A percentile compares a stretch with the other conserved stretches of the same genome.
These are phyloP conservation scores for Pholiota microspora DNA, from an alignment of 768 basidiomycete genomes.

Conservation along the genomic window DNA sequence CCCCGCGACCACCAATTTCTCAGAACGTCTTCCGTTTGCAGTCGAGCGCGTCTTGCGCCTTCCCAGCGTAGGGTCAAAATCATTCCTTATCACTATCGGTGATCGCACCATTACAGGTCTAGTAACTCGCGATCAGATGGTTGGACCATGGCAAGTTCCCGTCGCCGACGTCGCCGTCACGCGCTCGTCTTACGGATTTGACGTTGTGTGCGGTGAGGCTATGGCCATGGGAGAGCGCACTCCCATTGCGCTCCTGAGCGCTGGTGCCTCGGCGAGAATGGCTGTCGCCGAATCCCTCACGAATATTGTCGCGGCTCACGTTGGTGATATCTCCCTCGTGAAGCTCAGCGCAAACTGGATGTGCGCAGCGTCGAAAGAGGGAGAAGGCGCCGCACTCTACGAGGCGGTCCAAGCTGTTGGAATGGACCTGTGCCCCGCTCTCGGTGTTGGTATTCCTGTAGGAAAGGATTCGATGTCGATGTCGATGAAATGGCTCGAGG, in stretches of 20 bases:
- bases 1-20: conserved; percentile 36
- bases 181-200: conserved; percentile 91
- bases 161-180: conserved; percentile 98
- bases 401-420: conserved; percentile 90
- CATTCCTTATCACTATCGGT: conserved; percentile 98
- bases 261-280: conserved; percentile 93
- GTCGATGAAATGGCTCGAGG: conserved; percentile 89
- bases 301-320: conserved; percentile 81
- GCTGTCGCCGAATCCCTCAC: conserved; percentile 93
- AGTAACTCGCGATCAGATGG: conserved; percentile 97
- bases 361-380: conserved; percentile 87
- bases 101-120: conserved; percentile 94
- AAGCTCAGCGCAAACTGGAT: conserved; percentile 99
- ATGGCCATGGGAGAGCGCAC: conserved; percentile 99
- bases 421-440: conserved; percentile 87
- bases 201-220: conserved; percentile 81
- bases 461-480: conserved; percentile 99
- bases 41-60: conserved; percentile 82
- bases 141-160: conserved; percentile 98
- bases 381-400: conserved; percentile 89
- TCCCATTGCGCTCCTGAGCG: conserved; percentile 81
- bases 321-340: conserved; percentile 66
- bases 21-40: conserved; percentile 58
- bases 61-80: conserved; percentile 92
- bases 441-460: conserved; percentile 95